Evolutionary conservation across 331 rosid species (phyloP), one percentile per base, ranked within the genome.

Genomic region (Spiraea crenata): DNA sequence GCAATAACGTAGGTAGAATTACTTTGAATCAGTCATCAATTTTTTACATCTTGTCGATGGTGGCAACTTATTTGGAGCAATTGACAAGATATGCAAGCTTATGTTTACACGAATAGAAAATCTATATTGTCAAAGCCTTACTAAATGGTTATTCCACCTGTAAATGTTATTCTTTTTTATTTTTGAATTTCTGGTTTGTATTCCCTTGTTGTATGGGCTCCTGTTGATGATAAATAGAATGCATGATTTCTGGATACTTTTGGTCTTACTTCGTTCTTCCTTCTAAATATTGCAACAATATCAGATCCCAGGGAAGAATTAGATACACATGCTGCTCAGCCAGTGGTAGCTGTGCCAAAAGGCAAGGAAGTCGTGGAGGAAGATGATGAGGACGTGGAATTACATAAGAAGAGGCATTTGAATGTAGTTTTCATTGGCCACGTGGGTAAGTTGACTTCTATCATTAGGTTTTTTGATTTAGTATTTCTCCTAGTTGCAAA

Each of bases 371-470:
- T 70, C 54, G 44, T 73, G 44, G 3, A 66, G 50, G 85, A 82
- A 0, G 84, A 84, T 48, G 77, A 55, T 10, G 74, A 65, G 5
- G 87, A 66, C 6, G 45, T 1, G 40, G 90, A 78, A 58, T 9
- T 31, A 71, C 31, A 70, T 10, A 69, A 63, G 77, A 95, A 88
- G 89, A 82, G 96, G 41, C 99, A 91, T 76, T 77, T 95, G 82
- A 95, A 95, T 74, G 98, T 84, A 54, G 99, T 95, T 37, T 95
- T 95, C 55, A 95, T 95, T 75, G 99, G 99, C 19, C 99, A 95
- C 63, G 99, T 95, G 13, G 99, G 99, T 95, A 76, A 67, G 99
- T 83, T 77, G 69, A 52, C 58, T 34, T 39, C 65, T 55, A 2
- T 56, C 57, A 25, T 0, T 8, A 8, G 37, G 17, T 40, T 69